Evolutionary conservation across 805 yeast species (phyloP).

Genomic region (Monosporozyma aerobia): DNA sequence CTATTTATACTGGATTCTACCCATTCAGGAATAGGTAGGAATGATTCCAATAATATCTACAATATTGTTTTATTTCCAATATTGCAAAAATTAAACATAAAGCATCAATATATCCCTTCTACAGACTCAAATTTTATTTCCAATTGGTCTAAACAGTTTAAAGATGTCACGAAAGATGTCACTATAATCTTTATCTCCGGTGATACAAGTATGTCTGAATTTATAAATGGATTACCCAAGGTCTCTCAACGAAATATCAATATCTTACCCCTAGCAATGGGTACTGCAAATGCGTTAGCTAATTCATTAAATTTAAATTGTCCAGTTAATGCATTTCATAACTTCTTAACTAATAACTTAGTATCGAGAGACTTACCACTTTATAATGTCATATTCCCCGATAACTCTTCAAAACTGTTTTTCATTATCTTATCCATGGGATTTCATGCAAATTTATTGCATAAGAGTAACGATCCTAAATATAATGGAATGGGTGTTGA

Average conservation of each 20-base stretch:
- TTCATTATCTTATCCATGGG: constrained; percentile 75
- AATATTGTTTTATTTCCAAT: constrained; percentile 38
- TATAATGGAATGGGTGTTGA: constrained; percentile 53
- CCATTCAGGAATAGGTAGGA: constrained; percentile 32
- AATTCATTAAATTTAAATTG: constrained; percentile 42
- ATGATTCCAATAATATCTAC: constrained; percentile 33
- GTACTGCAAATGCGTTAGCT: constrained; percentile 81
- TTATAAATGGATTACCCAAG: constrained; percentile 43
- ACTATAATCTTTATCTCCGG: constrained; percentile 67
- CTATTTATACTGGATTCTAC: constrained; percentile 31
- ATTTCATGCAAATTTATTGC: constrained; percentile 77
- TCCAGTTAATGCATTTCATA: constrained; percentile 30
- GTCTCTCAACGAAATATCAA: constrained; percentile 6
- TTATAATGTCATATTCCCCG: constrained; percentile 28
- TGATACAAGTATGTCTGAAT: constrained; percentile 76
- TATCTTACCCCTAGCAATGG: constrained; percentile 50
- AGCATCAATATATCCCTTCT: constrained; percentile 38
- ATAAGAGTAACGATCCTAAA: constrained; percentile 65
- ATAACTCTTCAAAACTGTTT: constrained; percentile 23
- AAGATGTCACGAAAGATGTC: neutral
- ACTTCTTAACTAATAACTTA: constrained; percentile 24
- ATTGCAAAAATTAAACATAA: constrained; percentile 31
- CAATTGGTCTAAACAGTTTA: neutral
- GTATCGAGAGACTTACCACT: constrained; percentile 23
- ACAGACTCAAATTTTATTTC: constrained; percentile 31